These are phyloP conservation scores for Mycena rosella DNA, from an alignment of 768 basidiomycete species.

Conservation along the genomic window DNA sequence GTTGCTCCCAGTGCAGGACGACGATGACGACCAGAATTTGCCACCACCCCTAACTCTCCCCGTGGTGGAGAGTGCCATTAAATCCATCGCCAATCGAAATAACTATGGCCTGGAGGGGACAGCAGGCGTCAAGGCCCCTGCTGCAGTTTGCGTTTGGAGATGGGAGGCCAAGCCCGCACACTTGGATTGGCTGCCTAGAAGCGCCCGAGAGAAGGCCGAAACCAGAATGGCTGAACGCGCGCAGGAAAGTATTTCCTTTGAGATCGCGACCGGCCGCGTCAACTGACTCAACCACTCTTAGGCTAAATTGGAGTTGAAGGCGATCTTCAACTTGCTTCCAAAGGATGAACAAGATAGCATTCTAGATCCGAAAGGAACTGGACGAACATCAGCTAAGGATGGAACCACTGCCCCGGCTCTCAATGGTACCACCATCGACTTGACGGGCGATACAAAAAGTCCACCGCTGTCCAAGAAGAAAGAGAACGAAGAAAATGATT, in stretches of 20 bases:
- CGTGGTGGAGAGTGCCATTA: slow-evolving; percentile 76
- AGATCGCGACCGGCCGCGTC: not conserved
- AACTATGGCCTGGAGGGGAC: slow-evolving; percentile 84
- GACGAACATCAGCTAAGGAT: slow-evolving; percentile 49
- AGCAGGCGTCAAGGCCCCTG: slow-evolving; percentile 66
- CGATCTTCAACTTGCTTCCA: slow-evolving; percentile 68
- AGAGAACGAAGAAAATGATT: slow-evolving; percentile 55
- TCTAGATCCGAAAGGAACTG: slow-evolving; percentile 62
- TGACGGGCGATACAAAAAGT: slow-evolving; percentile 41
- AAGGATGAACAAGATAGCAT: slow-evolving; percentile 68
- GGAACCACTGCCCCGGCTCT: slow-evolving; percentile 28
- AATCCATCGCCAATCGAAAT: slow-evolving; percentile 69
- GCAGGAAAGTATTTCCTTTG: slow-evolving; percentile 59
- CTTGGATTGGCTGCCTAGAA: slow-evolving; percentile 76
- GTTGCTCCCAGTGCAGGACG: slow-evolving; percentile 74
- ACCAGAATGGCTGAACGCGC: slow-evolving; percentile 71
- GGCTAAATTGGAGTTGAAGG: slow-evolving; percentile 70
- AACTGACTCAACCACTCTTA: slow-evolving; percentile 43
- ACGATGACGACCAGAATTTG: slow-evolving; percentile 59
- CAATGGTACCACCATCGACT: slow-evolving; percentile 40
- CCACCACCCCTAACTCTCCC: slow-evolving; percentile 60
- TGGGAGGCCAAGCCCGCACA: slow-evolving; percentile 84
- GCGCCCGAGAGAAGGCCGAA: slow-evolving; percentile 72
- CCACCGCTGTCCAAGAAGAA: slow-evolving; percentile 47
- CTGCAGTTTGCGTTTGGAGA: slow-evolving; percentile 81